Evolutionary conservation across 768 basidiomycete genomes (phyloP).

Genomic region (Calocybe gangraenosa): DNA sequence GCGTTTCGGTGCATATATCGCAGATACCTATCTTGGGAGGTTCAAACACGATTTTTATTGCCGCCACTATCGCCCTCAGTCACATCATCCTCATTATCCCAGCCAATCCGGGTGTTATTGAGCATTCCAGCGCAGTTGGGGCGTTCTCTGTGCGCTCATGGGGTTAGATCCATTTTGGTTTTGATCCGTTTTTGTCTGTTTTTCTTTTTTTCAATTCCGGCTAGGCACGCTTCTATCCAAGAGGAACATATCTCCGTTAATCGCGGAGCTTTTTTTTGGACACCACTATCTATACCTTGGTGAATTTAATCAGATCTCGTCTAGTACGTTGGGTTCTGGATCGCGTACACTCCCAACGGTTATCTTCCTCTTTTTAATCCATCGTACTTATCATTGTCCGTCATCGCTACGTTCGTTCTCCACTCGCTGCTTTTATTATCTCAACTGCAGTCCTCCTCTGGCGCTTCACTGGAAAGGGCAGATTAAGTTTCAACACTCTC

Average conservation of each 20-base stretch:
- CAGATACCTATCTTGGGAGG: conserved; percentile 68
- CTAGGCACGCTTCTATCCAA: conserved; percentile 76
- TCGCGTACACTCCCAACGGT: conserved; percentile 66
- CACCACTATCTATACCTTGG: too few relatives aligned
- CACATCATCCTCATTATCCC: conserved; percentile 64
- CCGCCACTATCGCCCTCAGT: conserved; percentile 55
- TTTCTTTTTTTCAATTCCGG: conserved; percentile 34
- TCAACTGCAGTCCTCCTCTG: conserved; percentile 44
- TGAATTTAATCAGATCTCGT: too few relatives aligned
- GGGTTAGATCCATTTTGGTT: conserved; percentile 35
- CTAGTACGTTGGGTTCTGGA: conserved; percentile 62
- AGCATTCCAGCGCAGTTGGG: conserved; percentile 7
- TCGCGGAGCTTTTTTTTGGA: conserved; percentile 57
- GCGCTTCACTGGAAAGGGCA: conserved; percentile 39
- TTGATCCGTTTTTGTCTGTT: too few relatives aligned
- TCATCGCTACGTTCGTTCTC: conserved; percentile 49
- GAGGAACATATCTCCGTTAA: conserved; percentile 70
- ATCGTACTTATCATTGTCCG: conserved; percentile 52
- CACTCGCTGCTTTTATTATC: conserved; percentile 65
- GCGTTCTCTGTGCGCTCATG: conserved; percentile 50
- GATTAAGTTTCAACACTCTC: conserved; percentile 55
- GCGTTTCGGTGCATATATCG: conserved; percentile 66
- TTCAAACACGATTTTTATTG: conserved; percentile 71
- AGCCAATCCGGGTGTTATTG: conserved; percentile 54
- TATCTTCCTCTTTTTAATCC: conserved; percentile 58